A percentile compares a stretch with the other conserved stretches of the same genome.
Conservation (phyloP, 1,284 basidiomycete genomes). For the Tylopilus orsonianus region DNA sequence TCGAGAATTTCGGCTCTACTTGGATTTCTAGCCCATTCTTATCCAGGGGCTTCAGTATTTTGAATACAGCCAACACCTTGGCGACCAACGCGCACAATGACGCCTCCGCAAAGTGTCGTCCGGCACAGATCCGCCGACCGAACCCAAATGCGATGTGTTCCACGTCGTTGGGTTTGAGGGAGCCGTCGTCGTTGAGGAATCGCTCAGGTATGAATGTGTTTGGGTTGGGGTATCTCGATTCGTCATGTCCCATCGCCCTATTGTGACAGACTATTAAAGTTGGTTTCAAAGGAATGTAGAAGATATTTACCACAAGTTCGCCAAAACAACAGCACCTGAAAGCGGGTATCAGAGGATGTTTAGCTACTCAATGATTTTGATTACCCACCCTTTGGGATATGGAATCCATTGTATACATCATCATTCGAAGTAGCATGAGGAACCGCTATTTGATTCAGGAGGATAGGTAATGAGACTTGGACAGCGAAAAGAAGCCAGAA, state of each 20-base stretch:
- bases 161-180: not conserved
- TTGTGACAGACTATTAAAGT: not conserved
- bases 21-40: conserved; percentile 17
- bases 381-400: conserved; percentile 5
- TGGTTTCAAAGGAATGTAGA: not conserved
- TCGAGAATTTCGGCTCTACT: conserved; percentile 5
- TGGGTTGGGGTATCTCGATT: not conserved
- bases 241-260: not conserved
- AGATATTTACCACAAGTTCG: conserved; percentile 1
- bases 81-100: conserved; percentile 6
- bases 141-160: conserved; percentile 10
- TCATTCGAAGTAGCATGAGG: conserved; percentile 6
- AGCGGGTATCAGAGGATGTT: not conserved
- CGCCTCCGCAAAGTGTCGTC: conserved; percentile 11
- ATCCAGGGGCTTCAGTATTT: conserved; percentile 3
- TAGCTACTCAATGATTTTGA: fast-evolving
- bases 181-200: not conserved
- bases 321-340: conserved; percentile 6
- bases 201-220: not conserved
- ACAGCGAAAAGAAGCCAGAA: fast-evolving
- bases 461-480: too few species aligned
- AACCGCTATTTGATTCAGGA: not conserved
- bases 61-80: conserved; percentile 10
- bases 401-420: conserved; percentile 3
- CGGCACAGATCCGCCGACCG: conserved; percentile 10